Base-by-base conservation (phyloP, 176 grass and related monocot species). In the Bonia amplexicaulis region DNA sequence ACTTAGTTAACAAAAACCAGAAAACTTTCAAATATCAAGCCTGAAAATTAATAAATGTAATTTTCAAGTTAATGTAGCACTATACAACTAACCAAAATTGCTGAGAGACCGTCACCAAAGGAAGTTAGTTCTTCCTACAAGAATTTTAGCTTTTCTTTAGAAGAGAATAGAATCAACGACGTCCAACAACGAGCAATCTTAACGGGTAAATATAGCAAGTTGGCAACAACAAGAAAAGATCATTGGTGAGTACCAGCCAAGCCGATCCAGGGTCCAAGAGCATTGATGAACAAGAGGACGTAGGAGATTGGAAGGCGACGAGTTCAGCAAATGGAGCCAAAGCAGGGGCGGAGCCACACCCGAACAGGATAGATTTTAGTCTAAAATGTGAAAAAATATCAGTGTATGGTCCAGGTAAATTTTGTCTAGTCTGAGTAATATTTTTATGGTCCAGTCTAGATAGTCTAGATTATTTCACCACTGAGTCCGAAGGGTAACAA, bases 271-370 rank as follows among this genome's bases (percentile, higher is more conserved):
- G 66, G 19, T 14, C 39, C 71, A 26, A 85, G 2, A 7, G 12
- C 55, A 78, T 65, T 82, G 20, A 90, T 86, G 78, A 63, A 82
- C 31, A 90, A 72, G 66, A 27, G 53, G 78, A 66, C 71, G 25
- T 22, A 69, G 9, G 44, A 53, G 63, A 64, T 31, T 6, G 59
- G 66, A 55, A 63, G 12, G 23, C 55, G 63, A 90, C 41, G n/a
- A n/a, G 65, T n/a, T 33, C 73, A 49, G 69, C 57, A 59, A 47
- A 66, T 68, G 73, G 58, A 3, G 80, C 68, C 84, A 59, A 74
- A 77, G 74, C 65, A 9, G n/a, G n/a, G n/a, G n/a, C n/a, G n/a
- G n/a, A n/a, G n/a, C n/a, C n/a, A n/a, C n/a, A n/a, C n/a, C n/a
- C n/a, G n/a, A n/a, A n/a, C n/a, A n/a, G n/a, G n/a, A n/a, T n/a